These are phyloP conservation scores for Tubosaeta sp. DNA, from an alignment of 768 basidiomycete species.

Conservation along the genomic window DNA sequence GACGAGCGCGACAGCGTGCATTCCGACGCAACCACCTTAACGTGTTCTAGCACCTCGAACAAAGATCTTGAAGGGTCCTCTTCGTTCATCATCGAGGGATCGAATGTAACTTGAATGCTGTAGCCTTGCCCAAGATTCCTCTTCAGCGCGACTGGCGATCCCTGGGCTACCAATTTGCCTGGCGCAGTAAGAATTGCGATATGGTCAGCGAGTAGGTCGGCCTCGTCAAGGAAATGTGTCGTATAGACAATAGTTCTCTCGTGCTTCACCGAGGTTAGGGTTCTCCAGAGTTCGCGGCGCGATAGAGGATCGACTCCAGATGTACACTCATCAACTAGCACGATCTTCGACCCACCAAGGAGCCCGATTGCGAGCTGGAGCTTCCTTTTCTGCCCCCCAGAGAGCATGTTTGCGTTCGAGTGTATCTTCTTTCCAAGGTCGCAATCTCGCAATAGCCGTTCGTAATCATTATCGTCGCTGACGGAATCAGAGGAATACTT, in stretches of 20 bases:
- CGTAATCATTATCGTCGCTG: conserved; percentile 51
- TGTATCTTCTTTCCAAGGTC: conserved; percentile 67
- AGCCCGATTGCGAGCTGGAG: conserved; percentile 79
- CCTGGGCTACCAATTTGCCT: conserved; percentile 69
- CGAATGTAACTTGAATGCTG: conserved; percentile 53
- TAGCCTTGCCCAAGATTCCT: conserved; percentile 70
- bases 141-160: conserved; percentile 73
- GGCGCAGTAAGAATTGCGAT: conserved; percentile 74
- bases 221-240: conserved; percentile 80
- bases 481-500: conserved; percentile 51
- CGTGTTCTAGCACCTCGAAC: conserved; percentile 35
- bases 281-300: conserved; percentile 72
- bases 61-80: conserved; percentile 14
- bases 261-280: conserved; percentile 60
- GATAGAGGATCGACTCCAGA: conserved; percentile 82
- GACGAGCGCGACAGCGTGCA: conserved; percentile 41
- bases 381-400: conserved; percentile 78
- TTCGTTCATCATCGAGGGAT: conserved; percentile 29
- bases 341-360: conserved; percentile 67
- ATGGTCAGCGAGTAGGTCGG: conserved; percentile 70
- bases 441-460: conserved; percentile 66
- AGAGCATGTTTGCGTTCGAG: conserved; percentile 50
- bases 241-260: conserved; percentile 72
- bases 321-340: conserved; percentile 67
- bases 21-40: conserved; percentile 44